Evolutionary conservation across 352 stramenopile genomes (phyloP).

Genomic region (Thalassiosira livingstoniorum): DNA sequence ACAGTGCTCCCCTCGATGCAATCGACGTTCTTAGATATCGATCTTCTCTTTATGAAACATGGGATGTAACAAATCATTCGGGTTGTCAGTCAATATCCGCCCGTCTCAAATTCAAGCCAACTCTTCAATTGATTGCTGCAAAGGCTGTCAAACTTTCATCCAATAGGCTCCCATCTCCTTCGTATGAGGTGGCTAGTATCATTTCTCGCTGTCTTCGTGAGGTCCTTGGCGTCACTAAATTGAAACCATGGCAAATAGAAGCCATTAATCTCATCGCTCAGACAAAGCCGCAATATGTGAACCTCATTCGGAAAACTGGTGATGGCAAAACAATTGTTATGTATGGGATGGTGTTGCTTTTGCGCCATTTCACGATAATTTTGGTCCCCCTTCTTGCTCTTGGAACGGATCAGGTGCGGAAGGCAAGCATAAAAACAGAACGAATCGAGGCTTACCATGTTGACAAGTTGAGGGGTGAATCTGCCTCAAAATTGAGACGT

Average conservation of each 20-base stretch:
- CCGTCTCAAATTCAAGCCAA: too few species aligned
- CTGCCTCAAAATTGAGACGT: neutral
- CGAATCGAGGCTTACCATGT: constrained; percentile 39
- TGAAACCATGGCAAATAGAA: neutral
- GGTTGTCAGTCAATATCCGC: too few species aligned
- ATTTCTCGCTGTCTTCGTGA: neutral
- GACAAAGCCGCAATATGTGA: neutral
- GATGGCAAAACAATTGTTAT: constrained; percentile 22
- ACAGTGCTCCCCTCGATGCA: too few species aligned
- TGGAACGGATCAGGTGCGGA: constrained; percentile 31
- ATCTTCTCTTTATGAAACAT: too few species aligned
- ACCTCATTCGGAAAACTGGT: constrained; percentile 24
- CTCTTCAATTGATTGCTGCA: too few species aligned
- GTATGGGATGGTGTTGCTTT: neutral
- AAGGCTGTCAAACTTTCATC: too few species aligned
- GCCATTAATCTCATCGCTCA: constrained; percentile 10
- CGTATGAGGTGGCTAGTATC: too few species aligned
- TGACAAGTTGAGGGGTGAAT: constrained; percentile 25
- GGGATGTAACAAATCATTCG: too few species aligned
- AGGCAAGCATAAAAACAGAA: neutral
- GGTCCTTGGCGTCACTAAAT: neutral
- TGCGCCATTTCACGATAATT: constrained; percentile 13
- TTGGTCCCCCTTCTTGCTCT: constrained; percentile 16
- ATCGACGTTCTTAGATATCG: too few species aligned
- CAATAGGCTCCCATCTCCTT: too few species aligned